Evolutionary conservation across 805 yeast genomes (phyloP), one percentile per base, ranked within the genome.

Genomic region (Ogataea trehaloabstinens): DNA sequence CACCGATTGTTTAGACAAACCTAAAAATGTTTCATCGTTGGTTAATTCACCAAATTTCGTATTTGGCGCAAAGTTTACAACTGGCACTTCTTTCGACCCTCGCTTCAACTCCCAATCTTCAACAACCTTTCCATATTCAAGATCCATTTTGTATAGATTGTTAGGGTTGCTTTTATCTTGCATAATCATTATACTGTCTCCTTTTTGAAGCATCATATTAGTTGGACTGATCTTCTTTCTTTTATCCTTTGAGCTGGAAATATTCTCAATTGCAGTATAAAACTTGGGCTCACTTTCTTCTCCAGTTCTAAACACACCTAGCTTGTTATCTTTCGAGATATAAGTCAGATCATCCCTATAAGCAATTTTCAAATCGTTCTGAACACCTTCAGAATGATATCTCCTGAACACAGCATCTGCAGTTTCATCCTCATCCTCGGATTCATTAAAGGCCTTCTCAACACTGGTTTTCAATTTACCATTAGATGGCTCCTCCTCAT

Each of bases 41-140:
- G 89, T 77, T 56, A 82, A 63, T 55, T 84, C 95, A 27, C 86
- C 76, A 51, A 81, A 83, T 60, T 87, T 88, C 35, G 72, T 61
- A n/a, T 78, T 69, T 4, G 95, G 90, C 2, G 82, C 84, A 57
- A 79, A 81, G 21, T 74, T 69, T 13, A 73, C 74, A 20, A 81
- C 67, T 15, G 78, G 68, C 6, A 70, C 46, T 19, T 63, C 63
- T 3, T 34, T 33, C 10, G 48, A 40, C 27, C 53, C 49, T 19
- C 68, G 70, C 17, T 58, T 52, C 16, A 84, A 69, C 24, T 72
- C 64, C 93, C 95, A 89, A 55, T 86, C 93, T 56, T 89, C 96
- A n/a, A 89, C 83, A 37, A 89, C 73, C 53, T 80, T 69, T 11
- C 96, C 96, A 41, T 78, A 72, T 54, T 76, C 84, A 34, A 89